These are phyloP conservation scores for Ammopiptanthus mongolicus DNA, from an alignment of 306 rosid genomes.

Conservation along the genomic window DNA sequence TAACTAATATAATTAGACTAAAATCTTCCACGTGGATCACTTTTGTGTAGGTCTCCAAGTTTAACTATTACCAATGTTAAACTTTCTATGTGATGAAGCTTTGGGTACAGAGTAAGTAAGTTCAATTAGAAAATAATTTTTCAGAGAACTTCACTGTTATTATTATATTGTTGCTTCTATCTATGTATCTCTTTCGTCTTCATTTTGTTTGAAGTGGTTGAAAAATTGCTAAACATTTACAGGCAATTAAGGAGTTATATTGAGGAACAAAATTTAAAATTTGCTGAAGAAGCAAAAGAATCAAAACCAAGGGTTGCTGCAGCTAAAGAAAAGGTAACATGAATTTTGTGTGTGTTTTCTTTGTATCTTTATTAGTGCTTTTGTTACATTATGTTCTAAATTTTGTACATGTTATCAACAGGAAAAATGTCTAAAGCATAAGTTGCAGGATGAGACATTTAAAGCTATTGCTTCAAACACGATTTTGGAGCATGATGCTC, in stretches of 20 bases:
- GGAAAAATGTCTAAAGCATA: conserved; percentile 23
- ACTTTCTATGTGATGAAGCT: conserved; percentile 39
- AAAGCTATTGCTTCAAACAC: conserved; percentile 29
- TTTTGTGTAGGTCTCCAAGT: conserved; percentile 24
- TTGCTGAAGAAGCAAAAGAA: conserved; percentile 5
- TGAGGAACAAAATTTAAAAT: conserved; percentile 15
- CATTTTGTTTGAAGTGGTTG: conserved; percentile 7
- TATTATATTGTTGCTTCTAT: not conserved
- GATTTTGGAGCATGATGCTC: conserved; percentile 19
- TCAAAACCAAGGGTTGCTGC: conserved; percentile 22
- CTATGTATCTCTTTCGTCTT: not conserved
- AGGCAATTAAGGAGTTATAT: conserved; percentile 31
- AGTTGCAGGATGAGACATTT: conserved; percentile 30
- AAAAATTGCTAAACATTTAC: not conserved
- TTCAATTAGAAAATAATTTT: not conserved
- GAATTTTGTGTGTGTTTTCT: not conserved
- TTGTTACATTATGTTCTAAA: not conserved
- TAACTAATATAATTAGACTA: not conserved
- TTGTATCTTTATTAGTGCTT: not conserved
- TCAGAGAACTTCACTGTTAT: not conserved
- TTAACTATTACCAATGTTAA: not conserved
- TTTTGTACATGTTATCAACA: not conserved
- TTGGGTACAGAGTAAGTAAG: conserved; percentile 29
- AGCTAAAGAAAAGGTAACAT: conserved; percentile 35
- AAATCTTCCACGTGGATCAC: not conserved